These are phyloP conservation scores for Alternaria ethzedia DNA, from an alignment of 2,329 filamentous ascomycete species.

Conservation along the genomic window DNA sequence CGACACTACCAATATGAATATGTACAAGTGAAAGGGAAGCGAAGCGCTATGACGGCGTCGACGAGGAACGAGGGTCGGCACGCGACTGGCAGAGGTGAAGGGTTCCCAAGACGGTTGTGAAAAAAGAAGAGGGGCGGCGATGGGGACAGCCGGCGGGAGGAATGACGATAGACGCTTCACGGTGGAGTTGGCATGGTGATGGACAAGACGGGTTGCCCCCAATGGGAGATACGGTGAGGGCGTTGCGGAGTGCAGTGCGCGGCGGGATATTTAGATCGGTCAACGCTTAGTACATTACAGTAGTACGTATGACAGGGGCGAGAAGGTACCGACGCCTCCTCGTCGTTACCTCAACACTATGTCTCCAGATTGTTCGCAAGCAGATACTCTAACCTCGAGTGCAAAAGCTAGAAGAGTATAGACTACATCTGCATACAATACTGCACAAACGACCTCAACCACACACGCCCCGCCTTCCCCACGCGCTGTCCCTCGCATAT, in stretches of 20 bases:
- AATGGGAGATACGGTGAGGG: constrained; percentile 6
- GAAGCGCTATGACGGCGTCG: neutral
- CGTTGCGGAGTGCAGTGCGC: constrained; percentile 4
- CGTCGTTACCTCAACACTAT: neutral
- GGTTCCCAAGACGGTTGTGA: neutral
- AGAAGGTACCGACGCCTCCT: neutral
- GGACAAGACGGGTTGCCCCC: neutral
- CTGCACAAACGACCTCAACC: neutral
- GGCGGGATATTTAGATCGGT: constrained; percentile 3
- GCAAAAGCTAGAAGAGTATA: neutral
- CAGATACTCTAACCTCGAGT: no score
- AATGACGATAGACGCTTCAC: neutral
- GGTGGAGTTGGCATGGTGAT: constrained; percentile 1
- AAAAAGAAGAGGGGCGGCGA: constrained; percentile 1
- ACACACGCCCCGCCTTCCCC: neutral
- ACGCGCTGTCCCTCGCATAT: neutral
- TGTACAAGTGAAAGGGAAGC: constrained; percentile 1
- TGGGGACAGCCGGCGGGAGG: neutral
- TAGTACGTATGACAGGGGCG: neutral
- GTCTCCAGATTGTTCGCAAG: neutral
- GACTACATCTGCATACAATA: neutral
- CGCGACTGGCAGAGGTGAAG: neutral
- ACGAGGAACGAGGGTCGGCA: neutral
- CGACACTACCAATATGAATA: neutral
- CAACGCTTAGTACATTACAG: neutral